Evolutionary conservation across 2,329 filamentous ascomycete genomes (phyloP), one percentile per base, ranked within the genome.

Genomic region (Claviceps quebecensis): DNA sequence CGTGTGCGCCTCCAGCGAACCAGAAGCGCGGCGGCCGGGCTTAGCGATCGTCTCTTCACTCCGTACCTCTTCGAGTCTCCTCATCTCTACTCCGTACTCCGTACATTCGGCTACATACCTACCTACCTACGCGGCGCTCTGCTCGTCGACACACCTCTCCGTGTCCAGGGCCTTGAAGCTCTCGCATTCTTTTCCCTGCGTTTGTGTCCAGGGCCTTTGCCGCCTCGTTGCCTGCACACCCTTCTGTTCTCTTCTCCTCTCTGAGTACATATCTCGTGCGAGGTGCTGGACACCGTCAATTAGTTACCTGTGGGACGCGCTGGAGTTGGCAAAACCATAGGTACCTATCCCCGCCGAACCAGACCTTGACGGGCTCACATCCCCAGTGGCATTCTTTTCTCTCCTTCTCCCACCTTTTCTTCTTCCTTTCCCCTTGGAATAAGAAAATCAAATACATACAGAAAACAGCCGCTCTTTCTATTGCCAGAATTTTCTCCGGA

Each of bases 1-100:
- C 29, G 29, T 48, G 53, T 52, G 49, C 53, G 47, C 47, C 53
- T 46, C 43, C 34, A 54, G 50, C 53, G 53, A 54, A 41, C 16
- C 37, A 55, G 50, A 54, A 54, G 54, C 53, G 54, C 54, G 54
- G 54, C 48, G 52, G 52, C 54, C 50, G 50, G 53, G 54, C 54
- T 54, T 54, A 54, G 54, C 54, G 50, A 56, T 55, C 54, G 48
- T 44, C 51, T 56, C 50, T 55, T 49, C 43, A 50, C 50, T 53
- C 47, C 46, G 52, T 48, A 44, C 52, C 23, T 26, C 23, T 26
- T 26, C 6, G 23, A 26, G 23, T 26, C 23, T 26, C 6, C 23
- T 6, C 6, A 5, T 26, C 23, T 26, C 23, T 26, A 26, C 23
- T 52, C 49, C 45, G 52, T 48, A 44, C 52, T n/a, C 13, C 14